Evolutionary conservation across 2,329 filamentous ascomycete genomes (phyloP), one percentile per base, ranked within the genome.

Genomic region (Stagonosporopsis chrysanthemi): DNA sequence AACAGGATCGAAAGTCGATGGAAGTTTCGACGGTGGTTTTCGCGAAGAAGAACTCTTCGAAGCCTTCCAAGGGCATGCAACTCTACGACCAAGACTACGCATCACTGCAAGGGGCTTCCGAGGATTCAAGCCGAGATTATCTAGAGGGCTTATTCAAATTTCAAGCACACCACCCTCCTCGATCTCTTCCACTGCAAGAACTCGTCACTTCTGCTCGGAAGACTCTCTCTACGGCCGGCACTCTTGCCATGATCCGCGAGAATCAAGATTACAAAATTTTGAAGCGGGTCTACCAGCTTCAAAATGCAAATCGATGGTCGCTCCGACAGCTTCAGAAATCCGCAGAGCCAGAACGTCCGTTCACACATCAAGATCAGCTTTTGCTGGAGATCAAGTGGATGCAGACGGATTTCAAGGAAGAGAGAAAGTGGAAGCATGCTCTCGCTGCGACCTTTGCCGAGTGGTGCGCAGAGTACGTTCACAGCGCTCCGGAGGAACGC

Each of bases 331-430:
- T 93, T 40, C 91, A 96, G 71, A 89, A 92, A 54, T 90, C 88
- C 36, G 83, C 88, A 1, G 95, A 99, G 75, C 93, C 94, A 4
- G 83, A 86, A 4, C 86, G 92, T 35, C 89, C 88, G 17, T 84
- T 86, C 1, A 88, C 89, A 2, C 94, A 98, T 66, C 91, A 89
- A 85, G 95, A 99, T 77, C 84, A 94, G 49, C 76, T 98, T 52
- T 80, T 99, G 29, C 86, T 92, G 65, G 93, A 99, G 79, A 91
- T 94, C 85, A 96, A 93, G 75, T 98, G 94, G 94, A 96, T 99
- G 91, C 87, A 93, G 47, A 97, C 92, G 1, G 95, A 99, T 76
- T 98, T 97, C 70, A 86, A 90, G 48, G 91, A 97, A 76, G 95
- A 98, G 75, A 83, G 92, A 38, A 97, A 96, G 74, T 97, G 93